Base-by-base conservation (phyloP, 371 early-diverging fungal genomes). In the Mortierella sp. region DNA sequence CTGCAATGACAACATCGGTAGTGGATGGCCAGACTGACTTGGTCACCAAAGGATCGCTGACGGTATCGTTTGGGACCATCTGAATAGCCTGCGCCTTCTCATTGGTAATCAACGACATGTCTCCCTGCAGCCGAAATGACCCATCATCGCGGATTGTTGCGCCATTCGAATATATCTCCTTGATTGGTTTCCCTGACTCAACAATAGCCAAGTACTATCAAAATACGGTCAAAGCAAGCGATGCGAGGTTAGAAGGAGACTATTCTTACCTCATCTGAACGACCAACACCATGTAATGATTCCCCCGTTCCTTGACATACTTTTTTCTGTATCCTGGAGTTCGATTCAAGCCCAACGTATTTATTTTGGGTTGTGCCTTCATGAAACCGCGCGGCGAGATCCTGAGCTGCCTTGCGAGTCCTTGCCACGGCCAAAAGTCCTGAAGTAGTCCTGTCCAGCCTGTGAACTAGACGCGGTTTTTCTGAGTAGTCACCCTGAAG, bases 331-430 rank as follows among this genome's bases (percentile, higher is more conserved):
- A 72, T 69, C 13, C 29, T 34, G 45, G 58, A 55, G 58, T 19
- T 31, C 7, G 61, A 31, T 34, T 5, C n/a, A 16, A 14, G 22
- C 9, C 43, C 45, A 1, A 24, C 41, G 26, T 3, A 19, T 2
- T 4, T 40, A 22, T 41, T n/a, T 10, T n/a, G 11, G 41, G 29
- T 53, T 29, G 69, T 41, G 5, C 75, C 79, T 14, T 72, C 69
- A 48, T 66, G 80, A 24, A 80, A 76, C 1, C 76, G 73, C 24
- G n/a, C 24, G 16, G 73, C 26, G 26, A 80, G 53, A 37, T 76
- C 76, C 45, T 80, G 76, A 14, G 80, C 77, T 7, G 70, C 76
- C 43, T 72, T 80, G 3, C 80, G 68, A 45, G 76, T 80, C 65
- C 77, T 76, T 5, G 76, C 80, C 11, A 76, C 24, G n/a, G 76